Percentiles rank a stretch among this genome's conserved stretches.
Evolutionary conservation across 1,284 basidiomycete genomes (phyloP).

Genomic region (Ceratobasidium sp.): DNA sequence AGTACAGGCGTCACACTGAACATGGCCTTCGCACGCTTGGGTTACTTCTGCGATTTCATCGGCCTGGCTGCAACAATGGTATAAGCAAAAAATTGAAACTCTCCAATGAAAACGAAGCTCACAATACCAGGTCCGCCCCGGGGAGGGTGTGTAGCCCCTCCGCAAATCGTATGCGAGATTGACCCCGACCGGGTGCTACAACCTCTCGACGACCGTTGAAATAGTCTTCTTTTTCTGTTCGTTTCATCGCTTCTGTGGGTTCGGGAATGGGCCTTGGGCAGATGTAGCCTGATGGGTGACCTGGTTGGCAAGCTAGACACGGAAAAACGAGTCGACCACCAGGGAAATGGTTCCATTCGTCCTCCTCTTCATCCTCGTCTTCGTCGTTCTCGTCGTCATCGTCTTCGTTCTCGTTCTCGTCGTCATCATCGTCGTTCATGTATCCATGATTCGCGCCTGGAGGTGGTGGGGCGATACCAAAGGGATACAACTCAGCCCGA

Average conservation of each 20-base stretch:
- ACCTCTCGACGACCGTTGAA: slow-evolving; percentile 20
- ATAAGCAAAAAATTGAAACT: neutral
- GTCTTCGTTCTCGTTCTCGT: slow-evolving; percentile 46
- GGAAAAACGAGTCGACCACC: slow-evolving; percentile 46
- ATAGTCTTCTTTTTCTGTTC: slow-evolving; percentile 13
- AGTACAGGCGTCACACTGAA: slow-evolving; percentile 12
- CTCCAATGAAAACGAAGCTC: neutral
- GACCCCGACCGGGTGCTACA: slow-evolving; percentile 13
- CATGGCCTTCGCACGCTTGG: slow-evolving; percentile 26
- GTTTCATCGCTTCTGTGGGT: slow-evolving; percentile 35
- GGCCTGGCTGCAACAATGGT: neutral
- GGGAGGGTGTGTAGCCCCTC: slow-evolving; percentile 21
- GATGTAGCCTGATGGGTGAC: slow-evolving; percentile 36
- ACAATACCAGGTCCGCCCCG: slow-evolving; percentile 16
- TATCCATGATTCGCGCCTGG: neutral
- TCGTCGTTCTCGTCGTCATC: slow-evolving; percentile 29
- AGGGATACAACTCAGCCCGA: slow-evolving; percentile 38
- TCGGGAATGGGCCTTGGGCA: slow-evolving; percentile 39
- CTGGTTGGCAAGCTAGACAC: slow-evolving; percentile 38
- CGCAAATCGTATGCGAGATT: neutral
- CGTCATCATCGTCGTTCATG: slow-evolving; percentile 45
- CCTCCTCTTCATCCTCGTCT: slow-evolving; percentile 37
- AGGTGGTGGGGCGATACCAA: slow-evolving; percentile 9
- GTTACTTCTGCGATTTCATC: slow-evolving; percentile 21
- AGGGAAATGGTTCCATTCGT: slow-evolving; percentile 10